A percentile compares a stretch with the other conserved stretches of the same genome.
phyloP scores from a whole-genome alignment of 768 basidiomycete genomes.

The Podaxis sp. region DNA sequence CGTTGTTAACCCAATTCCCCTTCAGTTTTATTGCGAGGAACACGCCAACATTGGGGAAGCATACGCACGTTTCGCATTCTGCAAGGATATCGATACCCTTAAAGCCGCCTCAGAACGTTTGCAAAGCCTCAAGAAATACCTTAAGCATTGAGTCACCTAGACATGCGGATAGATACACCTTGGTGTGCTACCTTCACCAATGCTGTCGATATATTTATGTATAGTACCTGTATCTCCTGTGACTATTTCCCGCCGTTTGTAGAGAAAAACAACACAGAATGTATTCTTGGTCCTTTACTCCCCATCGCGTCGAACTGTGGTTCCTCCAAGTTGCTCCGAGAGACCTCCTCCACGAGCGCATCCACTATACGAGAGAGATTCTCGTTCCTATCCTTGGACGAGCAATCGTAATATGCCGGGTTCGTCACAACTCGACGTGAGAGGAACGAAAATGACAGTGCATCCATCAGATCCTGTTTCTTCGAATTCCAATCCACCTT shows the following conservation, averaged over 20 bases:
- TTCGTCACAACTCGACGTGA: constrained; percentile 70
- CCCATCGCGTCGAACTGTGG: not conserved
- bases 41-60: constrained; percentile 85
- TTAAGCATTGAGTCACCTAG: constrained; percentile 22
- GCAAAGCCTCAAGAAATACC: constrained; percentile 67
- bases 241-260: not conserved
- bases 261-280: not conserved
- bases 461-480: constrained; percentile 72
- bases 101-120: constrained; percentile 81
- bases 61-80: constrained; percentile 90
- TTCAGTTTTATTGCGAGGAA: constrained; percentile 88
- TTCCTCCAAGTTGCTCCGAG: not conserved
- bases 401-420: constrained; percentile 79
- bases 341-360: constrained; percentile 28
- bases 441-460: constrained; percentile 80
- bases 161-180: not conserved
- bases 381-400: constrained; percentile 42
- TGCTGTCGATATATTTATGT: not conserved
- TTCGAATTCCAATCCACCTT: constrained; percentile 19
- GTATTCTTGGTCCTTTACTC: not conserved
- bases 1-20: constrained; percentile 14
- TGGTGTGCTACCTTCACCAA: not conserved
- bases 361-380: constrained; percentile 75
- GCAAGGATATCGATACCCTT: constrained; percentile 90
- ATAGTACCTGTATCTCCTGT: not conserved